These are phyloP conservation scores for Microbotryum scabiosae DNA, from an alignment of 1,284 basidiomycete genomes.

Conservation along the genomic window DNA sequence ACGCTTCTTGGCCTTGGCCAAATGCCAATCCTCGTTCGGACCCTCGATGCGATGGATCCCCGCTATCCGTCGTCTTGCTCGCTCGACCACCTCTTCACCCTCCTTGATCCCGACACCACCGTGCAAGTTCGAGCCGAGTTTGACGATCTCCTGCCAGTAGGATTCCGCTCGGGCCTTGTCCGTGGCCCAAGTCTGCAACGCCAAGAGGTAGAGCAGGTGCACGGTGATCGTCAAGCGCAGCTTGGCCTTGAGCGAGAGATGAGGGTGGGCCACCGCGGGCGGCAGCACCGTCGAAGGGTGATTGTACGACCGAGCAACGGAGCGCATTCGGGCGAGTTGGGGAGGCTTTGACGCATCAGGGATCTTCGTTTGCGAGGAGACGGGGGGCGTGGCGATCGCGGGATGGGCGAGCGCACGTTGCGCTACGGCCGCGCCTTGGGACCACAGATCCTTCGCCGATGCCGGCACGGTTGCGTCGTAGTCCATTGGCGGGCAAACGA, in stretches of 20 bases:
- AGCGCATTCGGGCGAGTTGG: not conserved
- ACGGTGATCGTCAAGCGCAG: slow-evolving; percentile 13
- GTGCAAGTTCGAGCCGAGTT: slow-evolving; percentile 2
- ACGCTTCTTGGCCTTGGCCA: slow-evolving; percentile 12
- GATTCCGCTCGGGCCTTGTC: slow-evolving; percentile 4
- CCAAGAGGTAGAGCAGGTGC: slow-evolving; percentile 22
- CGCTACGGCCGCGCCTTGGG: not conserved
- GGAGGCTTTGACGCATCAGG: not conserved
- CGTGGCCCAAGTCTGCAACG: slow-evolving; percentile 13
- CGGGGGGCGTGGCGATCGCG: not conserved
- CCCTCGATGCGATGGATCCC: not conserved
- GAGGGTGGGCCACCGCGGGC: not conserved
- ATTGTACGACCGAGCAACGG: slow-evolving; percentile 16
- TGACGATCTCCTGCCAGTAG: slow-evolving; percentile 16
- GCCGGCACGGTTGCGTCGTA: not conserved
- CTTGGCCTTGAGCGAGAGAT: slow-evolving; percentile 1
- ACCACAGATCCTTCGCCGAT: slow-evolving; percentile 12
- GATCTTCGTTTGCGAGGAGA: not conserved
- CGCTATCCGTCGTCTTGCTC: slow-evolving; percentile 22
- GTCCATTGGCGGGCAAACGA: slow-evolving; percentile 10
- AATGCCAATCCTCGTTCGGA: slow-evolving; percentile 8
- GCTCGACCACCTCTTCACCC: slow-evolving; percentile 26
- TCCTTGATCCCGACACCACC: slow-evolving; percentile 24
- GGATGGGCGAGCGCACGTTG: slow-evolving; percentile 11
- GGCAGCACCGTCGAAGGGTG: slow-evolving; percentile 11